phyloP scores from a whole-genome alignment of 768 basidiomycete genomes.

The Xerocomellus dryophilus region DNA sequence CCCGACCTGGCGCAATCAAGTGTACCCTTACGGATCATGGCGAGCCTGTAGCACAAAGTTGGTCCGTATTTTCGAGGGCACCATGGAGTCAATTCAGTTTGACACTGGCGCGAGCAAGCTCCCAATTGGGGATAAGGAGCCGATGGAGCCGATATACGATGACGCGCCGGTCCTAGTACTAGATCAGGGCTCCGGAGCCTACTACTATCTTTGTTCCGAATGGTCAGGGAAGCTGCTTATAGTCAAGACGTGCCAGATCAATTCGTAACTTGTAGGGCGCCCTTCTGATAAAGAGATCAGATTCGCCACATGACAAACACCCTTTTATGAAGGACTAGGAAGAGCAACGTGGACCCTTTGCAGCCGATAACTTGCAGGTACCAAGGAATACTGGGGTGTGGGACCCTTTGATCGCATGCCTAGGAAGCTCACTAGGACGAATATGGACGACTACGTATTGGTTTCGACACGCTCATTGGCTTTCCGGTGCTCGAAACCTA shows the following conservation, averaged over 20 bases:
- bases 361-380: slow-evolving; percentile 16
- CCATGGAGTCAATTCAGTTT: slow-evolving; percentile 4
- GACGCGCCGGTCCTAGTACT: slow-evolving; percentile 13
- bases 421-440: slow-evolving; percentile 24
- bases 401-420: slow-evolving; percentile 24
- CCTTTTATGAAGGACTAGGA: slow-evolving; percentile 9
- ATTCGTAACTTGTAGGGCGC: slow-evolving; percentile 3
- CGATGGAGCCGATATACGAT: slow-evolving; percentile 21
- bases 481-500: slow-evolving; percentile 25
- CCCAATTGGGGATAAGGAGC: slow-evolving; percentile 13
- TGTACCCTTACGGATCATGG: slow-evolving; percentile 6
- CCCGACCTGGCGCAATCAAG: not conserved
- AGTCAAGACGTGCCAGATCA: slow-evolving; percentile 20
- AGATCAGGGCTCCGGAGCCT: slow-evolving; percentile 22
- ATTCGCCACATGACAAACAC: slow-evolving; percentile 33
- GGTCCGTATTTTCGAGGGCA: not conserved
- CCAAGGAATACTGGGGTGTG: slow-evolving; percentile 31
- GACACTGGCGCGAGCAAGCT: slow-evolving; percentile 4
- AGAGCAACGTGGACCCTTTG: slow-evolving; percentile 20
- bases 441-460: slow-evolving; percentile 30
- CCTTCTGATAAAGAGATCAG: slow-evolving; percentile 29
- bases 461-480: slow-evolving; percentile 26
- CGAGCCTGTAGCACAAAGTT: not conserved
- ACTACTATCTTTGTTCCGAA: slow-evolving; percentile 27
- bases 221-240: slow-evolving; percentile 25